Evolutionary conservation across 106 monocot species (phyloP).

Genomic region (Dendrobium chrysotoxum): DNA sequence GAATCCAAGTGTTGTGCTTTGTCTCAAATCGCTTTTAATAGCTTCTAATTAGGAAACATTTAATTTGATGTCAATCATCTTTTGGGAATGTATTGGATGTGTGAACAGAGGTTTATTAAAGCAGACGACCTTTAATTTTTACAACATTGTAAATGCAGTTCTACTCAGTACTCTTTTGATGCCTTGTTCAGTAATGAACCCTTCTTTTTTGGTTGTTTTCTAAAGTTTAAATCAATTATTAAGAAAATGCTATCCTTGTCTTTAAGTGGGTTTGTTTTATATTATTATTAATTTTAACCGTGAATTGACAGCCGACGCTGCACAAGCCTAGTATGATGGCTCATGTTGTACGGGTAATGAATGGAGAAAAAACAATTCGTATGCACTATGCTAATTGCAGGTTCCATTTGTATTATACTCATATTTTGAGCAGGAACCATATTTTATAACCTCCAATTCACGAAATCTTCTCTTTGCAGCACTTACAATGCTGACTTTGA

Average conservation of each 20-base stretch:
- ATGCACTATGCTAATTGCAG: constrained; percentile 99
- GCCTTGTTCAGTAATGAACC: background rate
- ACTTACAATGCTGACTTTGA: constrained; percentile 99
- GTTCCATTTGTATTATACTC: constrained; percentile 18
- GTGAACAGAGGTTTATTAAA: background rate
- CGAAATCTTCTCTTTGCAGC: constrained; percentile 29
- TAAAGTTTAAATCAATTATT: background rate
- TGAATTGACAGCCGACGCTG: constrained; percentile 68
- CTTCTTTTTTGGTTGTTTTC: background rate
- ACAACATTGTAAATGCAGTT: background rate
- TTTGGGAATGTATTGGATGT: background rate
- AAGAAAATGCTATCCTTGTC: background rate
- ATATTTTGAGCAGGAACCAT: background rate
- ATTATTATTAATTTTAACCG: background rate
- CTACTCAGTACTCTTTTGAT: background rate
- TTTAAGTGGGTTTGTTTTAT: background rate
- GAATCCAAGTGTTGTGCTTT: no score
- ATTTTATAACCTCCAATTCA: background rate
- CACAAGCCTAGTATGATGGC: constrained; percentile 99
- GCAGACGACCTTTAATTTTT: background rate
- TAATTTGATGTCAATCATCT: background rate
- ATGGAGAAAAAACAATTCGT: constrained; percentile 86
- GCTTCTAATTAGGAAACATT: background rate
- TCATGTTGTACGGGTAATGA: constrained; percentile 76
- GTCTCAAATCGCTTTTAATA: background rate